Base-by-base conservation (phyloP, 139 green algal species). In the Desmodesmus armatus region DNA sequence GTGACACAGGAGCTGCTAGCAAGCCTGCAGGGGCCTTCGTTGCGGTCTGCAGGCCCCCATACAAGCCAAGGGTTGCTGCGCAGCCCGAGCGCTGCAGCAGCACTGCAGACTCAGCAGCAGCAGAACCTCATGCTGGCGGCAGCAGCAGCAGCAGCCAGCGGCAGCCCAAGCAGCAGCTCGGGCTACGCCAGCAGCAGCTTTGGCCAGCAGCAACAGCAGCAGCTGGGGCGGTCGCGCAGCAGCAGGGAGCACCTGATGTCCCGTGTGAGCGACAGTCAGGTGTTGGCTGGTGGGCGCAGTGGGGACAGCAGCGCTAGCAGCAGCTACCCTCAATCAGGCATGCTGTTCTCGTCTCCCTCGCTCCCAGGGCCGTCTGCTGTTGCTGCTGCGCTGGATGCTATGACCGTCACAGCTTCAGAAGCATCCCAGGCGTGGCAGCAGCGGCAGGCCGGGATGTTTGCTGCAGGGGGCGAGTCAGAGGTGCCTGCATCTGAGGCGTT, bases 231-330 rank as follows among this genome's bases (percentile, higher is more conserved):
- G 27, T 49, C 23, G 35, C 29, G 31, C 73, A 25, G 40, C 47
- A 67, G 40, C 49, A 66, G 44, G 47, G 25, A 2, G 2, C 7
- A 40, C 25, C 40, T 37, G 25, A 41, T 40, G 17, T 31, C 33
- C 27, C 33, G 73, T 7, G 73, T 49, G 1, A 81, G 73, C 51
- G 73, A 81, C 73, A 81, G 73, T 31, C 73, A 81, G 29, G 29
- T 81, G 47, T 6, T 67, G 7, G 9, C 39, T 5, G 49, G 73
- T 49, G 73, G 13, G 19, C 9, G 41, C 23, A 19, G 58, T 7
- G 31, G 47, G 49, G 31, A 49, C 1, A 21, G 35, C 33, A 40
- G n/a, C n/a, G n/a, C n/a, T n/a, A n/a, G n/a, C n/a, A n/a, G n/a
- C n/a, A n/a, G n/a, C n/a, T n/a, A n/a, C n/a, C n/a, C n/a, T n/a